Evolutionary conservation across 805 yeast genomes (phyloP), one percentile per base, ranked within the genome.

Genomic region (Naumovozyma baii): DNA sequence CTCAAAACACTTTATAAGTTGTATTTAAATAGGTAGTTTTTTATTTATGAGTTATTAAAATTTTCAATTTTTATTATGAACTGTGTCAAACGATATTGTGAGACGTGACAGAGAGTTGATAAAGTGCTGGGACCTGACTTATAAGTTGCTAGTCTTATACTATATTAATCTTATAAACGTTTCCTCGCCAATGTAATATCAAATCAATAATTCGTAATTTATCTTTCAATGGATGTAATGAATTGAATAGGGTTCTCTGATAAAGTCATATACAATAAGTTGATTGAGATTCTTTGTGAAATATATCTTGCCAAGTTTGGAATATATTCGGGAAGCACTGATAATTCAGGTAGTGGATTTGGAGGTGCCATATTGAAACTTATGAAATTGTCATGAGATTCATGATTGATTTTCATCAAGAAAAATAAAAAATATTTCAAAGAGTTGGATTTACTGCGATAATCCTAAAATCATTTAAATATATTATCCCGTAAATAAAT

Each of bases 1-100:
- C 94, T 56, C 70, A 73, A 62, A 67, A 67, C 66, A 78, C 73
- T 65, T 63, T 80, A 52, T 75, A 72, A 59, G 42, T 44, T 34
- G 36, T 34, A 20, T 14, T 12, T 26, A 37, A 37, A 34, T 39
- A 36, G 25, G n/a, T n/a, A n/a, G n/a, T n/a, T n/a, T 33, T 39
- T 37, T 29, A 34, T 39, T 28, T 36, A 36, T 17, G 28, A 28
- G 17, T 8, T 22, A 22, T 22, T 8, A 22, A 12, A 7, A 8
- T 22, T 8, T 33, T 18, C 19, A 33, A 33, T 33, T 20, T 19
- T 20, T 33, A 33, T n/a, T n/a, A n/a, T n/a, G n/a, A n/a, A n/a
- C n/a, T n/a, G n/a, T n/a, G n/a, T n/a, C n/a, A n/a, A n/a, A n/a
- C n/a, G n/a, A n/a, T n/a, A n/a, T n/a, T n/a, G n/a, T n/a, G n/a